A percentile compares a stretch with the other conserved stretches of the same genome.
Evolutionary conservation across 805 yeast species (phyloP).

Genomic region (Grigorovia yakushimaensis): DNA sequence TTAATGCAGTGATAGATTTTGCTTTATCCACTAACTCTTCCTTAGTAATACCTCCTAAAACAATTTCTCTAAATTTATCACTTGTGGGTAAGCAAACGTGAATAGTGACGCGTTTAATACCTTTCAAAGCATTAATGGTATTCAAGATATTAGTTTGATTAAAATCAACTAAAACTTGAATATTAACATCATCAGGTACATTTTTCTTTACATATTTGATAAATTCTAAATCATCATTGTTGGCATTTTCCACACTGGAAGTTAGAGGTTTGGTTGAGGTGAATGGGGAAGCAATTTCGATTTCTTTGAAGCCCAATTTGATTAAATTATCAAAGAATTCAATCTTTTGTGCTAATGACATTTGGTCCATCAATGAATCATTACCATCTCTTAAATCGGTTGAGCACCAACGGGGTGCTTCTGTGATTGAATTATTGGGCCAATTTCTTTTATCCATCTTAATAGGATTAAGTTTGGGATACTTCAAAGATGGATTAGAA

Average conservation of each 20-base stretch:
- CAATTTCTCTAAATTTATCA: conserved; percentile 62
- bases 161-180: conserved; percentile 70
- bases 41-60: conserved; percentile 45
- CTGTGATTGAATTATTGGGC: conserved; percentile 51
- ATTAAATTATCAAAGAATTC: conserved; percentile 58
- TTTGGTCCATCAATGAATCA: conserved; percentile 79
- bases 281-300: conserved; percentile 74
- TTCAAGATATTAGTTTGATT: conserved; percentile 62
- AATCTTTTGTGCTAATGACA: conserved; percentile 72
- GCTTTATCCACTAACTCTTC: conserved; percentile 53
- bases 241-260: background rate
- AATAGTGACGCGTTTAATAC: conserved; percentile 67
- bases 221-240: conserved; percentile 54
- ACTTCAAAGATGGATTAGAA: conserved; percentile 55
- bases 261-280: conserved; percentile 48
- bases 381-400: conserved; percentile 81
- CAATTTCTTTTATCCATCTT: conserved; percentile 56
- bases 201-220: conserved; percentile 64
- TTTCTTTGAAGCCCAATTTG: conserved; percentile 71
- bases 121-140: conserved; percentile 62
- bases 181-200: conserved; percentile 67
- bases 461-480: conserved; percentile 43
- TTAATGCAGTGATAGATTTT: conserved; percentile 51
- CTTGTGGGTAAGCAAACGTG: conserved; percentile 73
- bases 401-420: conserved; percentile 74